phyloP scores from a whole-genome alignment of 441 rosid species.

The Daphne laureola region DNA sequence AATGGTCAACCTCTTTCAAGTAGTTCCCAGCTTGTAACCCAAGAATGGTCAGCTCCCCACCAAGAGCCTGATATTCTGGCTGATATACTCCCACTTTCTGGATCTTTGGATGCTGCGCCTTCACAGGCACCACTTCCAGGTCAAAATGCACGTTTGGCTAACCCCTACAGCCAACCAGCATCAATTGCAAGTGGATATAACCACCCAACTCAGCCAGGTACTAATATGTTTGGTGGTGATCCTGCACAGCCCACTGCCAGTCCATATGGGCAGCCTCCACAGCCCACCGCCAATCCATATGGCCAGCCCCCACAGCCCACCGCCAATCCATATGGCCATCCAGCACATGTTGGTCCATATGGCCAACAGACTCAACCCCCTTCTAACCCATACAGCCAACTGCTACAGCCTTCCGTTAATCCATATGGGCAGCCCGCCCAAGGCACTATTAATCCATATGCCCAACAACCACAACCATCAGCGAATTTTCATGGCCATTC shows the following conservation, averaged over 20 bases:
- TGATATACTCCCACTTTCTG: conserved; percentile 85
- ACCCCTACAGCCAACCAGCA: conserved; percentile 20
- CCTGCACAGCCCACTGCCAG: conserved; percentile 20
- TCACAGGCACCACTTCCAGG: conserved; percentile 29
- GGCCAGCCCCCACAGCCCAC: conserved; percentile 3
- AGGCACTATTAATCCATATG: conserved; percentile 17
- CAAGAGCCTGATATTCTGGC: conserved; percentile 80
- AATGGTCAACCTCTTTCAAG: conserved; percentile 25
- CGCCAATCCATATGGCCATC: conserved; percentile 7
- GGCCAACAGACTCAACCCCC: neutral
- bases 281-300: neutral
- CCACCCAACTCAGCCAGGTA: conserved; percentile 27
- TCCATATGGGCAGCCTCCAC: conserved; percentile 16
- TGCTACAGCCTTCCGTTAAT: neutral
- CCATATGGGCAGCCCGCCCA: conserved; percentile 2
- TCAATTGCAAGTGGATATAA: conserved; percentile 28
- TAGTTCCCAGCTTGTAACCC: conserved; percentile 45
- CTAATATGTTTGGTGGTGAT: conserved; percentile 9
- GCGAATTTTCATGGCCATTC: conserved; percentile 19
- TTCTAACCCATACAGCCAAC: conserved; percentile 7
- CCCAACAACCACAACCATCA: conserved; percentile 21
- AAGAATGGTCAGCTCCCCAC: conserved; percentile 43
- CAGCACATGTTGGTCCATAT: conserved; percentile 1
- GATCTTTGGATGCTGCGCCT: conserved; percentile 35
- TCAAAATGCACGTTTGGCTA: conserved; percentile 13